phyloP scores from a whole-genome alignment of 495 filamentous ascomycete species.

The Penicillium samsonianum region DNA sequence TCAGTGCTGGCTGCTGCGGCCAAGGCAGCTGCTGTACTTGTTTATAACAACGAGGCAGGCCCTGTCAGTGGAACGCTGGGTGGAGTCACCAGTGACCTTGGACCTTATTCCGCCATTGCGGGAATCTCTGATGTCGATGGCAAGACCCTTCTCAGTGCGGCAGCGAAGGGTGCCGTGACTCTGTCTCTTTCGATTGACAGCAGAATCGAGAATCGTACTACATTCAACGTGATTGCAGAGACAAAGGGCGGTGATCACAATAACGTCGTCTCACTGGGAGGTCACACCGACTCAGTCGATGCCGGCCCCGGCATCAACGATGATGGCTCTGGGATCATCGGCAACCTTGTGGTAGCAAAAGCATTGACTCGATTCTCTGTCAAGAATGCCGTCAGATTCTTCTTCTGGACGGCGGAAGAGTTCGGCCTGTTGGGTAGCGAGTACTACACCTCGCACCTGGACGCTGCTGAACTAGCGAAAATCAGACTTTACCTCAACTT shows the following conservation, averaged over 20 bases:
- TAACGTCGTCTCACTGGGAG: slow-evolving; percentile 64
- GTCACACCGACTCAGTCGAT: slow-evolving; percentile 68
- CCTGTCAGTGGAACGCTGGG: slow-evolving; percentile 57
- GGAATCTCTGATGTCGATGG: slow-evolving; percentile 58
- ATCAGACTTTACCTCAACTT: slow-evolving; percentile 73
- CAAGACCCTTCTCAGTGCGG: slow-evolving; percentile 40
- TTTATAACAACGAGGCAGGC: slow-evolving; percentile 67
- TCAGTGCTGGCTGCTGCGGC: slow-evolving; percentile 58
- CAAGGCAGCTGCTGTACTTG: slow-evolving; percentile 57
- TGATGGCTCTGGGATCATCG: slow-evolving; percentile 66
- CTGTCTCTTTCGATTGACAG: slow-evolving; percentile 38
- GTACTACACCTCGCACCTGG: slow-evolving; percentile 56
- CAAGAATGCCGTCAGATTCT: slow-evolving; percentile 69
- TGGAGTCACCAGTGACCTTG: slow-evolving; percentile 45
- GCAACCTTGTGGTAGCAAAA: slow-evolving; percentile 63
- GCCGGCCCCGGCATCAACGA: slow-evolving; percentile 68
- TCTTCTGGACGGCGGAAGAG: slow-evolving; percentile 70
- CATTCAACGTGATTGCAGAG: slow-evolving; percentile 68
- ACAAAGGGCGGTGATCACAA: slow-evolving; percentile 64
- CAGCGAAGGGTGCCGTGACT: slow-evolving; percentile 37
- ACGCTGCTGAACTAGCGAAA: slow-evolving; percentile 51
- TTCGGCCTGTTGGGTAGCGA: slow-evolving; percentile 64
- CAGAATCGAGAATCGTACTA: slow-evolving; percentile 50
- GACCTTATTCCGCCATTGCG: slow-evolving; percentile 52
- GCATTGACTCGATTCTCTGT: slow-evolving; percentile 57